phyloP scores from a whole-genome alignment of 352 stramenopile genomes.

The Phytophthora sp. region DNA sequence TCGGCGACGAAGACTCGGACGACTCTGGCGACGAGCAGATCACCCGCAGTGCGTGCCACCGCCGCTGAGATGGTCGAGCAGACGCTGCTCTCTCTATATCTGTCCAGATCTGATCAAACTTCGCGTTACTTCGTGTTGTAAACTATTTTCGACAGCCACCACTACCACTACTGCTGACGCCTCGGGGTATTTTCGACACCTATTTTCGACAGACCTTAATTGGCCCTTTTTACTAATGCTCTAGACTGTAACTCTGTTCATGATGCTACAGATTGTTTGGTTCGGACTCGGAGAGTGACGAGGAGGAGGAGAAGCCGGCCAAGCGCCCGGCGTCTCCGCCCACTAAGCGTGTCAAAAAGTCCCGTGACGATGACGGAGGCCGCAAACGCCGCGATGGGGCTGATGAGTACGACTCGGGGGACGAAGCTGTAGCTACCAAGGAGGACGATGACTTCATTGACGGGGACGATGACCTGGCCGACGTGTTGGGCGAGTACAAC shows the following conservation, averaged over 20 bases:
- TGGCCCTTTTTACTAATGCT: too few relatives aligned
- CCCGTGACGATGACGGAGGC: conserved; percentile 17
- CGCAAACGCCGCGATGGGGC: conserved; percentile 32
- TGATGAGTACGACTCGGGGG: conserved; percentile 88
- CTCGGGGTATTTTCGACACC: conserved; percentile 49
- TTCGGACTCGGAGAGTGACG: conserved; percentile 88
- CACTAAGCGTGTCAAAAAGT: conserved; percentile 59
- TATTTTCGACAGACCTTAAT: background rate
- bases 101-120: background rate
- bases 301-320: conserved; percentile 52
- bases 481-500: conserved; percentile 84
- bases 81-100: background rate
- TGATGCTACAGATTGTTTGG: conserved; percentile 78
- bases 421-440: conserved; percentile 73
- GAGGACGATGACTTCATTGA: conserved; percentile 91
- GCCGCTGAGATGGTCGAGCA: background rate
- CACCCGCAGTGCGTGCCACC: conserved; percentile 41
- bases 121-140: background rate
- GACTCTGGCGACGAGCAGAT: conserved; percentile 70
- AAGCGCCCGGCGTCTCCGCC: conserved; percentile 58
- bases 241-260: too few relatives aligned
- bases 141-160: conserved; percentile 30
- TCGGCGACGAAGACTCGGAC: conserved; percentile 84
- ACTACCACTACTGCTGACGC: conserved; percentile 65
- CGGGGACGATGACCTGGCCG: conserved; percentile 82